phyloP scores from a whole-genome alignment of 2,329 filamentous ascomycete species.

The Pseudogymnoascus sp. region DNA sequence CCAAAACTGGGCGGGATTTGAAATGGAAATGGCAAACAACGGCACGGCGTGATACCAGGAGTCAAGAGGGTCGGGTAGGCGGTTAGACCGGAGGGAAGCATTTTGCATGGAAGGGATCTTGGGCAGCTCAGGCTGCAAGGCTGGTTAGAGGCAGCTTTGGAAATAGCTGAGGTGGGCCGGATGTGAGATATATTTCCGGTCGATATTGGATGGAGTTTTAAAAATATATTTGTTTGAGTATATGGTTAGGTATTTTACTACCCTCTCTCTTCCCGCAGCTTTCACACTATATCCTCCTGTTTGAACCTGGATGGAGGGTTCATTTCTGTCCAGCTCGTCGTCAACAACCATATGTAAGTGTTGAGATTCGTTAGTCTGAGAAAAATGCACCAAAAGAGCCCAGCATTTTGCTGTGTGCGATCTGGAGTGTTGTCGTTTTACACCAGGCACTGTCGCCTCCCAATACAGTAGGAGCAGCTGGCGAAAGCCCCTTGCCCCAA shows the following conservation, averaged over 20 bases:
- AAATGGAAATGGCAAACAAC: not conserved
- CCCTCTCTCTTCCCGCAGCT: not conserved
- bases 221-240: constrained; percentile 1
- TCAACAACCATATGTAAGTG: not conserved
- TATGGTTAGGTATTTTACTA: not conserved
- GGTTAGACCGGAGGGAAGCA: not conserved
- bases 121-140: not conserved
- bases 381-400: not conserved
- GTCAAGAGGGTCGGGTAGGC: not conserved
- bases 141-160: not conserved
- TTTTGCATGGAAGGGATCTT: not conserved
- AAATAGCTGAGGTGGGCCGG: not conserved
- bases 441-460: not conserved
- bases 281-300: not conserved
- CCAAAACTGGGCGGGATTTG: not conserved
- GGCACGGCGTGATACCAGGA: not conserved
- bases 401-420: not conserved
- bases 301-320: not conserved
- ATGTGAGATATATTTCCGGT: not conserved
- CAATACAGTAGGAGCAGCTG: not conserved
- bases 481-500: not conserved
- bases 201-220: not conserved
- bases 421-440: not conserved
- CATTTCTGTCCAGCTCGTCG: not conserved
- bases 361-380: not conserved